Conservation (phyloP, 768 basidiomycete species). For the Macrolepiota fuliginosa region DNA sequence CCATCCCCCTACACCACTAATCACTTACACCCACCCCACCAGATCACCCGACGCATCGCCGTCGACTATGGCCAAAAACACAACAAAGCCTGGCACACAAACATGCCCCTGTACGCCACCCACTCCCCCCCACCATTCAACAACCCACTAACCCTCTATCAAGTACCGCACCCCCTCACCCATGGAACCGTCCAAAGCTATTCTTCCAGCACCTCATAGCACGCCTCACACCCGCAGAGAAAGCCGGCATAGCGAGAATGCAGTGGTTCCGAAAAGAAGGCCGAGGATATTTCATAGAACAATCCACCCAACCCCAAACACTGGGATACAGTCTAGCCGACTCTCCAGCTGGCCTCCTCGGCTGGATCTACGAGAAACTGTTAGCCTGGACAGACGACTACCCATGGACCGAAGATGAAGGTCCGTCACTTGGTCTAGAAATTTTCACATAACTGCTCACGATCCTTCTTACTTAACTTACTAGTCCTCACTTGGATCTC, state of each 20-base stretch:
- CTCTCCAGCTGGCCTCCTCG: slow-evolving; percentile 53
- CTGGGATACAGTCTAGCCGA: slow-evolving; percentile 54
- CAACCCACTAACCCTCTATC: background rate
- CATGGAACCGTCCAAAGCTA: slow-evolving; percentile 22
- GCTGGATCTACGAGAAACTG: slow-evolving; percentile 53
- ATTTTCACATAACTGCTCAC: background rate
- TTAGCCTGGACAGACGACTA: slow-evolving; percentile 46
- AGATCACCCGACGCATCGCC: slow-evolving; percentile 30
- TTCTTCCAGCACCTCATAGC: slow-evolving; percentile 26
- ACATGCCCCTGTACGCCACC: slow-evolving; percentile 29
- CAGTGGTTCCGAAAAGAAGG: slow-evolving; percentile 27
- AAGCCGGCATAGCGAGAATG: slow-evolving; percentile 28
- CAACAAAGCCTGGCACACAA: slow-evolving; percentile 53
- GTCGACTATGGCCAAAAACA: slow-evolving; percentile 32
- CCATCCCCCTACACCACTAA: background rate
- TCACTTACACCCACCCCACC: background rate
- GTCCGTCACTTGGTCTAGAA: slow-evolving; percentile 21
- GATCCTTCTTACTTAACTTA: background rate
- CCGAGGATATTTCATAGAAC: slow-evolving; percentile 37
- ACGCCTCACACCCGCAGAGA: slow-evolving; percentile 28
- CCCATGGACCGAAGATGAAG: slow-evolving; percentile 55
- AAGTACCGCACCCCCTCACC: slow-evolving; percentile 20
- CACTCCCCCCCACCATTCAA: background rate
- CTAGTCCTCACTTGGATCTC: slow-evolving; percentile 63
- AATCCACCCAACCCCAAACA: slow-evolving; percentile 50